phyloP scores from a whole-genome alignment of 306 rosid genomes.

The Sphenostylis stenocarpa region DNA sequence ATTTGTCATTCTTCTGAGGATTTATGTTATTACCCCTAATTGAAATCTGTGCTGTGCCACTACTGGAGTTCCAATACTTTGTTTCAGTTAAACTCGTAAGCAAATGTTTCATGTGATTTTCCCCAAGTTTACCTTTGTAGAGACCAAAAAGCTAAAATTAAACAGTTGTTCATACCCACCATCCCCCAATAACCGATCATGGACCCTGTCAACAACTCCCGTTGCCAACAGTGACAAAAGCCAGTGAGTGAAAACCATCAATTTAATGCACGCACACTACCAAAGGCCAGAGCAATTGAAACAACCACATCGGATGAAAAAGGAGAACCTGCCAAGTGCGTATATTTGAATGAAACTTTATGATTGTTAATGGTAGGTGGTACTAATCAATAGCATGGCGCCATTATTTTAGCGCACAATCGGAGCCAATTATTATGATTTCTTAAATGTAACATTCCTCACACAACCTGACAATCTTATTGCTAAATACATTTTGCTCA shows the following conservation, averaged over 20 bases:
- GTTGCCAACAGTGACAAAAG: not conserved
- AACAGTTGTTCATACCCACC: conserved; percentile 16
- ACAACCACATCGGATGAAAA: conserved; percentile 28
- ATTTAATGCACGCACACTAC: conserved; percentile 30
- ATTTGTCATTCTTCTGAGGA: not conserved
- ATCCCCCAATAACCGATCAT: not conserved
- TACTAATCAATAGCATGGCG: conserved; percentile 1
- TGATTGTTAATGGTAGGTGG: conserved; percentile 32
- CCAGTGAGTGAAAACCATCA: conserved; percentile 15
- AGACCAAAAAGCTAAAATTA: not conserved
- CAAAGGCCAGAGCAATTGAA: conserved; percentile 30
- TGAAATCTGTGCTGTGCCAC: not conserved
- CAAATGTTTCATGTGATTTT: conserved; percentile 17
- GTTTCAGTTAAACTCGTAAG: not conserved
- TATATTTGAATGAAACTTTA: conserved; percentile 13
- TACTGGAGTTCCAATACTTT: not conserved
- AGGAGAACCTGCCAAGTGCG: conserved; percentile 36
- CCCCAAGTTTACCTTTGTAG: not conserved
- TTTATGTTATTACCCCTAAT: not conserved
- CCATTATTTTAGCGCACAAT: conserved; percentile 34
- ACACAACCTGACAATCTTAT: not conserved
- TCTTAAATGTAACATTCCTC: conserved; percentile 28
- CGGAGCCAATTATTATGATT: not conserved
- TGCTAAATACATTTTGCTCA: not conserved
- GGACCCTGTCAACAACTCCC: conserved; percentile 21